Evolutionary conservation across 1,139 yeast genomes (phyloP).

Genomic region (Pichia sp.): DNA sequence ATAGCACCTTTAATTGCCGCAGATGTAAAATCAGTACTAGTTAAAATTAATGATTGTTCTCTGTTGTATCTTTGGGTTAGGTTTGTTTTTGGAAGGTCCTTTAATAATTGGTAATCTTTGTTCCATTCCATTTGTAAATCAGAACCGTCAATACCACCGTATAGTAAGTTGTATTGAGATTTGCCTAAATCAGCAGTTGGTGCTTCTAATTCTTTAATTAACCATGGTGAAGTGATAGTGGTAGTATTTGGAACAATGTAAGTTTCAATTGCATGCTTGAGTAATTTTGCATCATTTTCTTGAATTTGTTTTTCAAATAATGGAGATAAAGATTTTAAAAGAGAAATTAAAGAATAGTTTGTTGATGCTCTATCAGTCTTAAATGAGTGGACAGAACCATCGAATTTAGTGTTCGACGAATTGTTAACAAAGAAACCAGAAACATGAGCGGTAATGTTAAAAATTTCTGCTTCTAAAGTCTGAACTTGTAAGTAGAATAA

Average conservation of each 20-base stretch:
- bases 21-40: slow-evolving; percentile 71
- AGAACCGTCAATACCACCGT: slow-evolving; percentile 55
- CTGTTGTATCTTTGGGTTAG: slow-evolving; percentile 66
- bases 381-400: slow-evolving; percentile 8
- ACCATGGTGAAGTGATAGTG: slow-evolving; percentile 71
- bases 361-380: slow-evolving; percentile 31
- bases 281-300: slow-evolving; percentile 37
- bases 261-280: slow-evolving; percentile 47
- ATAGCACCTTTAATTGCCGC: slow-evolving; percentile 79
- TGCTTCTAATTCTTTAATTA: slow-evolving; percentile 35
- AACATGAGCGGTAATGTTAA: slow-evolving; percentile 70
- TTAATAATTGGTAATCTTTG: slow-evolving; percentile 78
- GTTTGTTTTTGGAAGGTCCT: slow-evolving; percentile 56
- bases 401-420: slow-evolving; percentile 57
- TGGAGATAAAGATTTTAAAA: slow-evolving; percentile 54
- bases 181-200: slow-evolving; percentile 55
- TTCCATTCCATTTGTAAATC: slow-evolving; percentile 73
- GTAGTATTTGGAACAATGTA: slow-evolving; percentile 57
- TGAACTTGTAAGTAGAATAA: slow-evolving; percentile 66
- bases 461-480: slow-evolving; percentile 75
- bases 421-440: slow-evolving; percentile 76
- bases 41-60: slow-evolving; percentile 68
- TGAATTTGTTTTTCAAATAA: slow-evolving; percentile 35
- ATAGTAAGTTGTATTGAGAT: slow-evolving; percentile 50
- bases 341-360: slow-evolving; percentile 45